These are phyloP conservation scores for grape (Vitis vinifera) DNA, from an alignment of 164 flowering plant genomes.

Conservation along the genomic window DNA sequence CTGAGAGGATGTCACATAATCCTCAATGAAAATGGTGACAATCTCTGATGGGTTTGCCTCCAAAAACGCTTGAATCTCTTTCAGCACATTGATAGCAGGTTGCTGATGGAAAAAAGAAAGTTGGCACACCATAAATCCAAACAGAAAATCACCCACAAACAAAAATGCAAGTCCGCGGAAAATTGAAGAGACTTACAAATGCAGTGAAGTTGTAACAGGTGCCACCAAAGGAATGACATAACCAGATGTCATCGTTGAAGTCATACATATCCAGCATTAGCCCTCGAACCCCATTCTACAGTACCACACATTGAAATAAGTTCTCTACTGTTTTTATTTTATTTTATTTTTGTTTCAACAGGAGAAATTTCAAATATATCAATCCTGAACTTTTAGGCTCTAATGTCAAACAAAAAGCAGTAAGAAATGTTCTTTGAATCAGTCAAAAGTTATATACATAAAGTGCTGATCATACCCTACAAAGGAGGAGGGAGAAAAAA, in stretches of 20 bases:
- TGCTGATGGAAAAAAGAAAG: conserved; percentile 31
- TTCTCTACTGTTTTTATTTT: too few relatives aligned
- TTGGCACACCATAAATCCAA: too few relatives aligned
- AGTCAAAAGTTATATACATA: too few relatives aligned
- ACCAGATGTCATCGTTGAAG: conserved; percentile 57
- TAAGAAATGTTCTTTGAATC: too few relatives aligned
- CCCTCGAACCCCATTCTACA: conserved; percentile 74
- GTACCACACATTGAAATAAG: too few relatives aligned
- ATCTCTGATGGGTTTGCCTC: conserved; percentile 61
- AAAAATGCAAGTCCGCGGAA: too few relatives aligned
- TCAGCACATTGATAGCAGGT: conserved; percentile 62
- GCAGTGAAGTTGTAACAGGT: conserved; percentile 59
- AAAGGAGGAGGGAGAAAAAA: too few relatives aligned
- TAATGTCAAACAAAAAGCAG: too few relatives aligned
- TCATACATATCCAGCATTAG: conserved; percentile 78
- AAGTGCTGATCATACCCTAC: too few relatives aligned
- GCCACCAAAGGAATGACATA: conserved; percentile 56
- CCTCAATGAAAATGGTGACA: conserved; percentile 71
- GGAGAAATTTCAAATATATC: too few relatives aligned
- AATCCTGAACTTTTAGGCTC: too few relatives aligned
- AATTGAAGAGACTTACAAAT: conserved; percentile 47
- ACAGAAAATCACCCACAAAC: neutral
- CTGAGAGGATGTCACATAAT: conserved; percentile 39
- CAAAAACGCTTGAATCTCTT: conserved; percentile 54
- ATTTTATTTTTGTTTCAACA: too few relatives aligned